Evolutionary conservation across 1,284 basidiomycete genomes (phyloP).

Genomic region (Leccinum solheimii): DNA sequence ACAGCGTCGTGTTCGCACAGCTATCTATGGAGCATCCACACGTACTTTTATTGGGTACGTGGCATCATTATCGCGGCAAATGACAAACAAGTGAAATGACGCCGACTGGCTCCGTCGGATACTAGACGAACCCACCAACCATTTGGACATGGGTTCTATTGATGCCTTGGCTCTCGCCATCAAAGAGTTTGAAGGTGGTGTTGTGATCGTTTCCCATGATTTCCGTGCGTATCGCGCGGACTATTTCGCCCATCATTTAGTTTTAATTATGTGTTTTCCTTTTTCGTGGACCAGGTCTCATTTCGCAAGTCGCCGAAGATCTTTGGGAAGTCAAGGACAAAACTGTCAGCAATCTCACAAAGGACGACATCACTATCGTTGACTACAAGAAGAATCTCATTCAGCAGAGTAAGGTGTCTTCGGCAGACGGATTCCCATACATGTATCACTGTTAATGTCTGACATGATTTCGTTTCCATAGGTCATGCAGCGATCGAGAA

Average conservation of each 20-base stretch:
- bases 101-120: constrained; percentile 8
- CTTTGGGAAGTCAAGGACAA: constrained; percentile 98
- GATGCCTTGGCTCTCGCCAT: constrained; percentile 94
- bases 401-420: constrained; percentile 55
- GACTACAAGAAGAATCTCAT: constrained; percentile 88
- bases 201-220: constrained; percentile 97
- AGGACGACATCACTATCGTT: constrained; percentile 83
- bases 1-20: constrained; percentile 88
- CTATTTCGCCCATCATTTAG: constrained; percentile 3
- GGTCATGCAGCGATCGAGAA: constrained; percentile 83
- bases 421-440: constrained; percentile 17
- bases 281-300: constrained; percentile 58
- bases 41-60: constrained; percentile 76
- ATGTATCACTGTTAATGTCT: neutral
- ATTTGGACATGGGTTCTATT: constrained; percentile 94
- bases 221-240: constrained; percentile 64
- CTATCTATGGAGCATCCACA: constrained; percentile 94
- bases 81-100: constrained; percentile 9
- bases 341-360: constrained; percentile 92
- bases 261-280: constrained; percentile 13
- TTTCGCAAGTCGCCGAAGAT: constrained; percentile 94
- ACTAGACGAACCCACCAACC: constrained; percentile 86
- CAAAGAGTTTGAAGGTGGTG: constrained; percentile 96
- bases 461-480: constrained; percentile 29
- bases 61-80: constrained; percentile 11